A percentile compares a stretch with the other conserved stretches of the same genome.
These are phyloP conservation scores for Cladophialophora immunda DNA, from an alignment of 2,329 filamentous ascomycete genomes.

Conservation along the genomic window DNA sequence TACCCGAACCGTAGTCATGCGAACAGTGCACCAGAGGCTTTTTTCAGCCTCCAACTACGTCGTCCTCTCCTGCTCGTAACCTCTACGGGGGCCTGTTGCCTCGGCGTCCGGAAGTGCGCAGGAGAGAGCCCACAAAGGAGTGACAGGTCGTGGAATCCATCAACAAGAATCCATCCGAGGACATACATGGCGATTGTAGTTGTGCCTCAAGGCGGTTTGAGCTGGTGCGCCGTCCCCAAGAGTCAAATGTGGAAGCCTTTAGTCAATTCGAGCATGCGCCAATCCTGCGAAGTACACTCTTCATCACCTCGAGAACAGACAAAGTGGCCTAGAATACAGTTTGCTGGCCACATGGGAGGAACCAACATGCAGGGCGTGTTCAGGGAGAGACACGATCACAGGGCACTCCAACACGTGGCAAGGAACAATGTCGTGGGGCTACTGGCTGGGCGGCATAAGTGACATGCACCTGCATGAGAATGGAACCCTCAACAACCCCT, in stretches of 20 bases:
- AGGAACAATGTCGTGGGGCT: neutral
- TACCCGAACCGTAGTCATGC: neutral
- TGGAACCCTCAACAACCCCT: neutral
- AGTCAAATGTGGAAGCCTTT: neutral
- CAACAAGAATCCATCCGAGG: neutral
- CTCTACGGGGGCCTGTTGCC: neutral
- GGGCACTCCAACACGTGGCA: constrained; percentile 1
- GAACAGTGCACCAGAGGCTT: neutral
- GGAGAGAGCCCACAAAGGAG: neutral
- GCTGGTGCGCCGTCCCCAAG: neutral
- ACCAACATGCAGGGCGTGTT: neutral
- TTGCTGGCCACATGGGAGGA: neutral
- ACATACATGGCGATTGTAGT: neutral
- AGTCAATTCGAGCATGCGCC: neutral
- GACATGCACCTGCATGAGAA: neutral
- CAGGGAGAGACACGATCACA: neutral
- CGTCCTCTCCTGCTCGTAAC: neutral
- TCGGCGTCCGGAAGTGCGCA: neutral
- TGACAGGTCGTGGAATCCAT: neutral
- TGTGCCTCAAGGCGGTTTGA: neutral
- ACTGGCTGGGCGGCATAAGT: neutral
- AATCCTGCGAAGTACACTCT: neutral
- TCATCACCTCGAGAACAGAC: neutral
- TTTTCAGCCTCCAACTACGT: neutral
- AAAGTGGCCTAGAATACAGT: neutral